Percentiles rank a stretch among this genome's conserved stretches.
Evolutionary conservation across 257 asterid species (phyloP).

Genomic region (Handroanthus guayacan): DNA sequence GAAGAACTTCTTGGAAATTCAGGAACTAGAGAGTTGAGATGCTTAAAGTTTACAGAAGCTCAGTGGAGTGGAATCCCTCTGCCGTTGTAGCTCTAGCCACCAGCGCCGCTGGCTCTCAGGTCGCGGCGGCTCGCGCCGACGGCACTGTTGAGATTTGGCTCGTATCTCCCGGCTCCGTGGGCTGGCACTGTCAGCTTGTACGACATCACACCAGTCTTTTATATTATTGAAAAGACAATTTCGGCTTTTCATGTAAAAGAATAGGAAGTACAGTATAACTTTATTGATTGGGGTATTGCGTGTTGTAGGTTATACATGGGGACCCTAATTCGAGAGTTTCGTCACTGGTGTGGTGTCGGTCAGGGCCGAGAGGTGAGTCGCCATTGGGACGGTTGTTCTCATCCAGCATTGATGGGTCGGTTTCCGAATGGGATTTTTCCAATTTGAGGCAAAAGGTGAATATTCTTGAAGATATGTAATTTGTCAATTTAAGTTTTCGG

Average conservation of each 20-base stretch:
- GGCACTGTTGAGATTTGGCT: conserved; percentile 75
- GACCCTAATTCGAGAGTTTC: conserved; percentile 60
- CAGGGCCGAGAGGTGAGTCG: conserved; percentile 32
- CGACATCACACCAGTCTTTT: neutral
- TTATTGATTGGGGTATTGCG: neutral
- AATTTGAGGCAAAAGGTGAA: conserved; percentile 63
- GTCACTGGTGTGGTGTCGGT: conserved; percentile 65
- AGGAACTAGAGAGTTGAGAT: neutral
- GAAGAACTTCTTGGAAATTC: neutral
- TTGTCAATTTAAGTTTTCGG: neutral
- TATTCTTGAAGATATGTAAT: neutral
- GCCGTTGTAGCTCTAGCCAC: conserved; percentile 24
- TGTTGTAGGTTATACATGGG: conserved; percentile 61
- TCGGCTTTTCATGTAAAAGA: neutral
- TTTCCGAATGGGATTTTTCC: conserved; percentile 68
- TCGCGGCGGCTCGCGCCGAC: conserved; percentile 71
- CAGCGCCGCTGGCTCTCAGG: conserved; percentile 4
- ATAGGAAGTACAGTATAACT: neutral
- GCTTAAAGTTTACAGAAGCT: conserved; percentile 16
- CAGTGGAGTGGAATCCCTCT: conserved; percentile 27
- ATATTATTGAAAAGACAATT: neutral
- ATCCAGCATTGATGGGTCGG: conserved; percentile 65
- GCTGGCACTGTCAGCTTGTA: conserved; percentile 81
- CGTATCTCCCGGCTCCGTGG: conserved; percentile 74
- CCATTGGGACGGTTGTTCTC: conserved; percentile 56